phyloP scores from a whole-genome alignment of 495 filamentous ascomycete genomes.

The Penicillium roqueforti region DNA sequence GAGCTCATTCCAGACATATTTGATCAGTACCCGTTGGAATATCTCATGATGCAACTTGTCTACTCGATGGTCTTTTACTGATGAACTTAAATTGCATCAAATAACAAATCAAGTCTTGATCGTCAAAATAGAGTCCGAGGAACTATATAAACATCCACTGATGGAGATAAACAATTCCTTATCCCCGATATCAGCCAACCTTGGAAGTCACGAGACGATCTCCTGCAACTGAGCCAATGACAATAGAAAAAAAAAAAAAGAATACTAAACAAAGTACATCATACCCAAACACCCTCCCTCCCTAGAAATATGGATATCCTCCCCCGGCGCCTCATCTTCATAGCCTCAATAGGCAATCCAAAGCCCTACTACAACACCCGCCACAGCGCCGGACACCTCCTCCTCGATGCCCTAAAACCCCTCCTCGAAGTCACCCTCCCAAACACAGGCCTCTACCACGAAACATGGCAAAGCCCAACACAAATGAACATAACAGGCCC shows the following conservation, averaged over 20 bases:
- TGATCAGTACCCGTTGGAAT: conserved; percentile 10
- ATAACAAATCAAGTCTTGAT: no score
- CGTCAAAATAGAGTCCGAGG: no score
- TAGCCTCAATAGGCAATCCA: conserved; percentile 72
- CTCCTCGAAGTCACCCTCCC: conserved; percentile 40
- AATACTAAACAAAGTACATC: neutral
- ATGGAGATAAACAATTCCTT: neutral
- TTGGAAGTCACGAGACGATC: conserved; percentile 3
- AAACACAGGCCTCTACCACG: conserved; percentile 50
- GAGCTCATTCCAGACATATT: conserved; percentile 21
- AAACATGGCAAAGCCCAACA: conserved; percentile 62
- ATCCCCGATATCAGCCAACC: neutral
- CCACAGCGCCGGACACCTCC: conserved; percentile 74
- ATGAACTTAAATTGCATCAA: no score
- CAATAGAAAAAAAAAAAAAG: neutral
- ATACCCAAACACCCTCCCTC: neutral
- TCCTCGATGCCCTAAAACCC: conserved; percentile 53
- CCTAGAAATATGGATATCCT: neutral
- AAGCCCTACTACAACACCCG: conserved; percentile 63
- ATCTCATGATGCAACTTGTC: no score
- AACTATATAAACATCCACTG: neutral
- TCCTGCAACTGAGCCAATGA: conserved; percentile 1
- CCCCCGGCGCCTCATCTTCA: conserved; percentile 49
- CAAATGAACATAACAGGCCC: conserved; percentile 72
- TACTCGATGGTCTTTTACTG: no score